Evolutionary conservation across 225 moss, liverwort and hornwort genomes (phyloP).

Genomic region (Rhytidiadelphus loreus): DNA sequence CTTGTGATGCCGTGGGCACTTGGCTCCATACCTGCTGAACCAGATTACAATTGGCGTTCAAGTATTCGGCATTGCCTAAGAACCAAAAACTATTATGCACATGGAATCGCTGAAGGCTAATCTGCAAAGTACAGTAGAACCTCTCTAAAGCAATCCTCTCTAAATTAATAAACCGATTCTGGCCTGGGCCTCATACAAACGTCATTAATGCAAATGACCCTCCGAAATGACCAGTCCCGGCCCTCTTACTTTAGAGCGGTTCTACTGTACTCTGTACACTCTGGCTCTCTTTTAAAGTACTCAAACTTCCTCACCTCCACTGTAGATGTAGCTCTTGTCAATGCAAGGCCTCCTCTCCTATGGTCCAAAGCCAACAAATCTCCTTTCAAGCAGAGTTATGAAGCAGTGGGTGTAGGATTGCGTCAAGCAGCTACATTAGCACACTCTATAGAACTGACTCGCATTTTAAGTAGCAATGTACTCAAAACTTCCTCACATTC

Average conservation of each 20-base stretch:
- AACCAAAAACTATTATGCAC: neutral
- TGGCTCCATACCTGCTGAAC: neutral
- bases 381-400: neutral
- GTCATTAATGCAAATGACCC: too few species aligned
- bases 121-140: neutral
- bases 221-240: too few species aligned
- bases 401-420: neutral
- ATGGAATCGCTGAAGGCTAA: neutral
- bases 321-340: neutral
- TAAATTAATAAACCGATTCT: too few species aligned
- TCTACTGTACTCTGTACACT: too few species aligned
- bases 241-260: too few species aligned
- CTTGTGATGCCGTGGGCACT: slow-evolving; percentile 50
- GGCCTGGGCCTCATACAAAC: too few species aligned
- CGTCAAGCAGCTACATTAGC: neutral
- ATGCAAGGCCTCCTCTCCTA: neutral
- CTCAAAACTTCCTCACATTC: neutral
- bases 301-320: neutral
- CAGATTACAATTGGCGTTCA: neutral
- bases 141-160: too few species aligned
- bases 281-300: neutral
- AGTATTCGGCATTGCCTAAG: neutral
- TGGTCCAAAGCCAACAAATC: neutral
- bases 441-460: neutral
- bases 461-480: neutral